Percentiles rank a stretch among this genome's conserved stretches.
These are phyloP conservation scores for Pichia sp. DNA, from an alignment of 1,139 yeast species.

Conservation along the genomic window DNA sequence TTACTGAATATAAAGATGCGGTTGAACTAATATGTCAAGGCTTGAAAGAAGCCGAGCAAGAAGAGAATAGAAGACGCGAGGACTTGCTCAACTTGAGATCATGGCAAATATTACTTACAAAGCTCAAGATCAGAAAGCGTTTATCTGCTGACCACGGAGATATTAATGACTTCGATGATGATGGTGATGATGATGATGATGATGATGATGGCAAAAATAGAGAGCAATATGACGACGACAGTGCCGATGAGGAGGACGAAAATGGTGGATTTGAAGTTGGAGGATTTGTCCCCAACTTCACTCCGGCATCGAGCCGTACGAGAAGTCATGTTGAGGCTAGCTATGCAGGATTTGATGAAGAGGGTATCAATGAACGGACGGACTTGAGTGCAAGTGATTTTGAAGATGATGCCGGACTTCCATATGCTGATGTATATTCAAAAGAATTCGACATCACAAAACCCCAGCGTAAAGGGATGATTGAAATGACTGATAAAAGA, in stretches of 20 bases:
- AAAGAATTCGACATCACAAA: background rate
- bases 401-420: conserved; percentile 9
- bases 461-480: no score
- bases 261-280: conserved; percentile 16
- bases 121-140: conserved; percentile 64
- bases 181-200: conserved; percentile 10
- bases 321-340: conserved; percentile 5
- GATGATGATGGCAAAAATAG: conserved; percentile 9
- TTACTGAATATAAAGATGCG: conserved; percentile 59
- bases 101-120: conserved; percentile 71
- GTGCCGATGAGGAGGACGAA: conserved; percentile 8
- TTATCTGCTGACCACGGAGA: conserved; percentile 60
- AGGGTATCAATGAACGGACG: conserved; percentile 3
- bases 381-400: conserved; percentile 16
- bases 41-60: conserved; percentile 46
- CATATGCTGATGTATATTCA: background rate
- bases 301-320: conserved; percentile 10
- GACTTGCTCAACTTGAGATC: conserved; percentile 50
- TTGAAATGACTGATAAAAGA: no score
- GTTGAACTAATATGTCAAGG: conserved; percentile 49
- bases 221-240: no score
- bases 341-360: conserved; percentile 1
- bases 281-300: conserved; percentile 13
- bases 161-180: conserved; percentile 27
- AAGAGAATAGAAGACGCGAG: conserved; percentile 37